Evolutionary conservation across 2,329 filamentous ascomycete genomes (phyloP), one percentile per base, ranked within the genome.

Genomic region (Botrytis pseudocinerea): DNA sequence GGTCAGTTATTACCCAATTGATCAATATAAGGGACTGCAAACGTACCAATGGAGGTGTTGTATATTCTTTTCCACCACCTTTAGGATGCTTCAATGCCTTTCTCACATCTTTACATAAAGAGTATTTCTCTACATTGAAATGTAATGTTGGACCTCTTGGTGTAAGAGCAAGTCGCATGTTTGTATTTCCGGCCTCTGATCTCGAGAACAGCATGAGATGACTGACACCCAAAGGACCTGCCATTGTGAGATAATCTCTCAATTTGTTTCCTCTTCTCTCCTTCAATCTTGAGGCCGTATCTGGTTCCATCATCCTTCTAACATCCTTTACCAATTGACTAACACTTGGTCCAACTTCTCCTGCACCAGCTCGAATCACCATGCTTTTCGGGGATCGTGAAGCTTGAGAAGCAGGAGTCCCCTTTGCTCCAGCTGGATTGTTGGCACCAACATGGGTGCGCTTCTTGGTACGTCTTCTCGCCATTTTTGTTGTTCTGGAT

Each of bases 281-380:
- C 85, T 94, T 97, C 77, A 99, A 83, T 74, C 95, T 89, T 75
- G 91, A 92, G 5, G 96, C 96, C 6, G 96, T 99, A 71, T 94
- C 93, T 1, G 96, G 96, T 83, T 98, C 94, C 94, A 99, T 97
- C 85, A 98, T 95, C 72, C 88, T 87, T 78, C 96, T 91, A 74
- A 98, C 93, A 84, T 99, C 96, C 78, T 92, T 91, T 35, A 95
- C 95, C 78, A 99, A 86, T 84, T 98, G 95, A 82, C 92, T 95
- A 79, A 99, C 89, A 82, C 93, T 97, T 74, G 93, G 90, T 73
- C 96, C 96, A 70, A 99, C 94, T 81, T 98, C 93, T 79, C 94
- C 93, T 78, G 95, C 95, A 79, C 96, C 96, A 79, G 98, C 95
- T 78, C 96, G 93, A 83, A 99, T 97, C 73, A 99, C 95, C 95